A percentile compares a stretch with the other conserved stretches of the same genome.
phyloP scores from a whole-genome alignment of 2,329 filamentous ascomycete species.

The Cordyceps cateniannulata region DNA sequence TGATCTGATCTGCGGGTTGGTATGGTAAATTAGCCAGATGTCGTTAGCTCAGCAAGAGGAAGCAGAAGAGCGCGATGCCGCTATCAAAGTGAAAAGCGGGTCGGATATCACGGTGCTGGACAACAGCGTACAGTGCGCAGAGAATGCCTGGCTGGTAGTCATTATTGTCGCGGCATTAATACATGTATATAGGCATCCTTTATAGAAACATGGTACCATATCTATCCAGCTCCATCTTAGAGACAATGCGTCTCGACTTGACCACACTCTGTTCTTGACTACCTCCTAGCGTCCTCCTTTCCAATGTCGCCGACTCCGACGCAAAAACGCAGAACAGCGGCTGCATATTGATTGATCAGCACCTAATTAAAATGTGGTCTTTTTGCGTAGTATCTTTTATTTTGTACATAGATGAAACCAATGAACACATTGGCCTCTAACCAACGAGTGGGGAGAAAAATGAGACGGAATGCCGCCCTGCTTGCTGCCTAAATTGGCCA shows the following conservation, averaged over 20 bases:
- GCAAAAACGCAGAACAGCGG: background rate
- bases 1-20: slow-evolving; percentile 3
- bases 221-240: too few relatives aligned
- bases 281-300: background rate
- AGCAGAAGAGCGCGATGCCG: slow-evolving; percentile 1
- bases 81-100: slow-evolving; percentile 10
- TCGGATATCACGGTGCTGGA: background rate
- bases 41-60: slow-evolving; percentile 5
- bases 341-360: background rate
- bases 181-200: too few relatives aligned
- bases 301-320: background rate
- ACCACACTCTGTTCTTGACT: background rate
- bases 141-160: background rate
- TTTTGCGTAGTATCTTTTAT: background rate
- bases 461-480: background rate
- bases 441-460: slow-evolving; percentile 7
- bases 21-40: slow-evolving; percentile 10
- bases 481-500: background rate
- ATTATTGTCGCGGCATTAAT: background rate
- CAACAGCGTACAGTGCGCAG: background rate
- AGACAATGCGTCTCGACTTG: background rate
- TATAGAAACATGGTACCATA: too few relatives aligned
- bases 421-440: background rate
- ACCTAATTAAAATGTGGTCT: background rate
- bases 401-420: background rate